Conservation (phyloP, 192 early-diverging fungal species). For the Linnemannia exigua region DNA sequence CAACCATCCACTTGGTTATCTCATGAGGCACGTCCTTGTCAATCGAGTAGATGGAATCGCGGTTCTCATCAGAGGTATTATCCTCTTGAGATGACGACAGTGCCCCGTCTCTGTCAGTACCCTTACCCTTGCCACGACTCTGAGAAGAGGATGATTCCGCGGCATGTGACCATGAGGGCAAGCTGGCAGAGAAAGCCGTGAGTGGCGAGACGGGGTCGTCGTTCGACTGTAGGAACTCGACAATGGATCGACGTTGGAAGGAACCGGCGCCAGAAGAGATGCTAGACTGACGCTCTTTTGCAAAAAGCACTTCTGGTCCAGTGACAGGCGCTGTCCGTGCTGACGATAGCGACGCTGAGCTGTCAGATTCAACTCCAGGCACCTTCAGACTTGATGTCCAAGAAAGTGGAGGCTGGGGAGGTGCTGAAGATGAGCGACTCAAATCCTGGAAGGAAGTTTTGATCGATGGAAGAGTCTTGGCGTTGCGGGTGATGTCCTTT, state of each 20-base stretch:
- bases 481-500: not conserved
- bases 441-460: not conserved
- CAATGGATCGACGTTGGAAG: constrained; percentile 14
- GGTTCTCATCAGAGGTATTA: not conserved
- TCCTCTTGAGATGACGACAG: not conserved
- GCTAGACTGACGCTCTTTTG: not conserved
- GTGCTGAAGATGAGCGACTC: not conserved
- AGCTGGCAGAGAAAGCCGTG: constrained; percentile 18
- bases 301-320: not conserved
- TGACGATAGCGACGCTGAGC: not conserved
- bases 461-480: not conserved
- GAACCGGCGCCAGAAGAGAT: not conserved
- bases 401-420: not conserved
- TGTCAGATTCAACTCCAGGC: not conserved
- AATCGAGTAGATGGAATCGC: not conserved
- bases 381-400: not conserved
- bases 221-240: constrained; percentile 23
- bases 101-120: too few species aligned
- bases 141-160: not conserved
- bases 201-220: constrained; percentile 13
- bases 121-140: not conserved
- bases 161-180: not conserved
- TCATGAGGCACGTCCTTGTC: not conserved
- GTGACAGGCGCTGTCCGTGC: not conserved
- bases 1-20: constrained; percentile 9